Evolutionary conservation across 2,329 filamentous ascomycete genomes (phyloP), one percentile per base, ranked within the genome.

Genomic region (Colletotrichum kahawae): DNA sequence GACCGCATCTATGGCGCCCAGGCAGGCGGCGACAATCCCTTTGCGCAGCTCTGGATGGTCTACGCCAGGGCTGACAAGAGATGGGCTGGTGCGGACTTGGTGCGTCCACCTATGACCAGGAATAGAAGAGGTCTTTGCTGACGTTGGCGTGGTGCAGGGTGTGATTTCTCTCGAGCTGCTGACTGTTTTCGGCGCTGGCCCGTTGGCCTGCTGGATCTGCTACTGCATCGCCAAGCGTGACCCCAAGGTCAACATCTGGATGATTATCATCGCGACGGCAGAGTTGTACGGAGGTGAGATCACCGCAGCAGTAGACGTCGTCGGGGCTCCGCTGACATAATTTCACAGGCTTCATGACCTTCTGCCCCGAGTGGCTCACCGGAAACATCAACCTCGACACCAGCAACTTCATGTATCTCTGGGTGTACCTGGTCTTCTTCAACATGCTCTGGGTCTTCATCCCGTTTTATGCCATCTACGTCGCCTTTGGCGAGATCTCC

Each of bases 381-480:
- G 88, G 88, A 67, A 93, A 88, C 80, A 80, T 88, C 77, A 93
- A 92, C 80, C 88, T 94, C 74, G 90, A 93, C 81, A 87, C 87
- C 21, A 91, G 88, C 84, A 93, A 93, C 83, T 93, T 90, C 78
- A 92, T 94, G 91, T 92, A 92, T 79, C 84, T 89, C 77, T 93
- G 92, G 92, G 85, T 93, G 16, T 93, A 93, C 78, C 84, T 94
- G 18, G 86, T 92, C 78, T 93, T 93, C 83, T 93, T 94, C 86
- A 94, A 94, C 82, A 89, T 88, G 78, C 84, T 93, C 5, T 94
- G 92, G 92, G 92, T 94, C 5, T 89, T 90, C 76, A 87, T 93
- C 76, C 92, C 92, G 1, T 71, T 90, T 2, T 93, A 91, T 81
- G 86, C 89, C 24, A 85, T 93, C 70, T 92, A 87, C 78, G 87